Percentiles rank a stretch among this genome's conserved stretches.
These are phyloP conservation scores for Atkinsonella hypoxylon DNA, from an alignment of 2,329 filamentous ascomycete genomes.

Conservation along the genomic window DNA sequence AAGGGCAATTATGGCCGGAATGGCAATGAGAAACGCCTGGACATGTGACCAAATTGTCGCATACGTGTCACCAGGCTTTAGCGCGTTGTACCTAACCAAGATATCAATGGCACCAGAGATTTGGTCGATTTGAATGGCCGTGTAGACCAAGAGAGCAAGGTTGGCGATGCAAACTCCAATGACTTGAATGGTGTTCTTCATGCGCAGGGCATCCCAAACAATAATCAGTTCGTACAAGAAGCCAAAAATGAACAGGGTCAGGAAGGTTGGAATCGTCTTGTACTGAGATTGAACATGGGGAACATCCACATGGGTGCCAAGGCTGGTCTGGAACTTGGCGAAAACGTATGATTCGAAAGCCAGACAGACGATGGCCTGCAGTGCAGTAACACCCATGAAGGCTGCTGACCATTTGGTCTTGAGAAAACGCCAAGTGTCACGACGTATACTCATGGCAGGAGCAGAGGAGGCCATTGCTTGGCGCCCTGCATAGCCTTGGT, in stretches of 20 bases:
- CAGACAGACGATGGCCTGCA: slow-evolving; percentile 72
- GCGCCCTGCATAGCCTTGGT: slow-evolving; percentile 26
- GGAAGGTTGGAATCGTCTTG: slow-evolving; percentile 81
- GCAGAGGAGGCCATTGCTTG: slow-evolving; percentile 24
- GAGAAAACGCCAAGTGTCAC: slow-evolving; percentile 53
- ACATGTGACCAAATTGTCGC: slow-evolving; percentile 55
- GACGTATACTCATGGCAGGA: slow-evolving; percentile 19
- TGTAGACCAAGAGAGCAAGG: slow-evolving; percentile 81
- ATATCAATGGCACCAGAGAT: slow-evolving; percentile 59
- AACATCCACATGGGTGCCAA: slow-evolving; percentile 30
- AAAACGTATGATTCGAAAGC: slow-evolving; percentile 91
- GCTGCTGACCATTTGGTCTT: slow-evolving; percentile 79
- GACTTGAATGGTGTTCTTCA: slow-evolving; percentile 97
- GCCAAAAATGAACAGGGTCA: slow-evolving; percentile 93
- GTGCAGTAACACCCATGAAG: slow-evolving; percentile 61
- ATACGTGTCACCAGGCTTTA: slow-evolving; percentile 23
- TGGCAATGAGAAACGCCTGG: slow-evolving; percentile 68
- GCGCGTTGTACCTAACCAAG: slow-evolving; percentile 33
- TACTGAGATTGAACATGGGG: slow-evolving; percentile 36
- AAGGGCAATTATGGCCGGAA: slow-evolving; percentile 72
- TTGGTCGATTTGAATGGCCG: slow-evolving; percentile 84
- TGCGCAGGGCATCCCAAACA: slow-evolving; percentile 82
- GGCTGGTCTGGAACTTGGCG: slow-evolving; percentile 63
- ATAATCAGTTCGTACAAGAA: slow-evolving; percentile 86
- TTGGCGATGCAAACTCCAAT: slow-evolving; percentile 94